These are phyloP conservation scores for Pythium grandisporangium DNA, from an alignment of 352 stramenopile species.

Conservation along the genomic window DNA sequence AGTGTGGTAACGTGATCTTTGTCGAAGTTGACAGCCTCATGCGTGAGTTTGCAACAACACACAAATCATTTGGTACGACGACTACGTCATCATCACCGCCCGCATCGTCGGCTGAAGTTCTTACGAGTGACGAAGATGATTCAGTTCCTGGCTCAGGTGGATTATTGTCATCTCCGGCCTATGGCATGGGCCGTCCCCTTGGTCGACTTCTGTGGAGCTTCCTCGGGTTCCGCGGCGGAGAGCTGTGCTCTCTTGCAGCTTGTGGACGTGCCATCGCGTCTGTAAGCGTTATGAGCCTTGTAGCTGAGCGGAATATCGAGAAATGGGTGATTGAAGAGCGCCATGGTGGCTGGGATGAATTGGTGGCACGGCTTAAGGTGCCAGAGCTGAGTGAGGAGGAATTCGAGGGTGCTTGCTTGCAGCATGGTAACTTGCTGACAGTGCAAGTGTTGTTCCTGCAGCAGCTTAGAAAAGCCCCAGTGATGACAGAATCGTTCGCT, in stretches of 20 bases:
- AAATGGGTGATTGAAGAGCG: constrained; percentile 81
- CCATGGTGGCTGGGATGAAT: constrained; percentile 42
- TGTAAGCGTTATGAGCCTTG: constrained; percentile 74
- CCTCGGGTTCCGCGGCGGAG: constrained; percentile 66
- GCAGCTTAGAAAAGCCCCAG: constrained; percentile 46
- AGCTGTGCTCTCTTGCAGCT: constrained; percentile 55
- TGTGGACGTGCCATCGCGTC: constrained; percentile 73
- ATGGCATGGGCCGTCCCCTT: constrained; percentile 46
- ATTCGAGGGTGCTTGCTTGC: constrained; percentile 62
- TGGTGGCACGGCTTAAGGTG: constrained; percentile 51
- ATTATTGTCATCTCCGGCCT: constrained; percentile 20
- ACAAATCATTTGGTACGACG: constrained; percentile 13
- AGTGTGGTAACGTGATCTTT: constrained; percentile 78
- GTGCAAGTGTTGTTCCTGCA: constrained; percentile 74
- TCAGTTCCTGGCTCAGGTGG: neutral
- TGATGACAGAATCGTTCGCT: constrained; percentile 56
- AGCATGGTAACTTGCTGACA: constrained; percentile 68
- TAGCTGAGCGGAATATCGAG: constrained; percentile 76
- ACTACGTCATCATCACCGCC: too few species aligned
- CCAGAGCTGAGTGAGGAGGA: constrained; percentile 77
- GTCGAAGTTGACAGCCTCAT: constrained; percentile 75
- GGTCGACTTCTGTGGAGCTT: constrained; percentile 77
- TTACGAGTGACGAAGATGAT: neutral
- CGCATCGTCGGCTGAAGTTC: too few species aligned
- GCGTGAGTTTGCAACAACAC: constrained; percentile 64